Conservation (phyloP, 768 basidiomycete species). For the Amanita polypyramis region DNA sequence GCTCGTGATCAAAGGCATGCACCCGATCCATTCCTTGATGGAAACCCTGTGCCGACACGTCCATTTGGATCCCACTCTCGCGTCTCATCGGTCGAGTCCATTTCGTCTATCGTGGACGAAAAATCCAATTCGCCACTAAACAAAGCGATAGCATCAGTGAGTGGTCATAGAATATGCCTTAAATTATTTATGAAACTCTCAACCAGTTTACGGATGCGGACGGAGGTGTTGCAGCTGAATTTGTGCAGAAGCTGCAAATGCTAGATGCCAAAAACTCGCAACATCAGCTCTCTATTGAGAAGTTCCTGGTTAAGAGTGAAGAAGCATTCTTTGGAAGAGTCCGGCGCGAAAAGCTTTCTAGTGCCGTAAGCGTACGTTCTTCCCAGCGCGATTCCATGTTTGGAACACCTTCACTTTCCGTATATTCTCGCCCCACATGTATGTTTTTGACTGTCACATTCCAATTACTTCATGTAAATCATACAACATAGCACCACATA, state of each 20-base stretch:
- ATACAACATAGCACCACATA: conserved; percentile 33
- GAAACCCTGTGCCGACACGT: conserved; percentile 41
- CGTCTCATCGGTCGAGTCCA: conserved; percentile 81
- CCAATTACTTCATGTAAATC: background rate
- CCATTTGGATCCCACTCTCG: conserved; percentile 80
- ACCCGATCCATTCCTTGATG: conserved; percentile 83
- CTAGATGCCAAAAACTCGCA: conserved; percentile 84
- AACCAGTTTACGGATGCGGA: conserved; percentile 85
- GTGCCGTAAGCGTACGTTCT: conserved; percentile 69
- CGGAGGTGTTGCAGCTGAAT: conserved; percentile 83
- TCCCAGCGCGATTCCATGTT: conserved; percentile 75
- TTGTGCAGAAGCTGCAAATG: conserved; percentile 73
- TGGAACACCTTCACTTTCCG: conserved; percentile 58
- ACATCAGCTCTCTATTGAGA: conserved; percentile 85
- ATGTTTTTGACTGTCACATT: conserved; percentile 20
- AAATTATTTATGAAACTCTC: background rate
- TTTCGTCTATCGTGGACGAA: conserved; percentile 85
- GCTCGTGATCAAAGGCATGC: conserved; percentile 67
- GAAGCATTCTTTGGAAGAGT: conserved; percentile 89
- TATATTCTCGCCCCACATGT: conserved; percentile 73
- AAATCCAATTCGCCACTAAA: conserved; percentile 87
- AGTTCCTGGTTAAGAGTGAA: conserved; percentile 83
- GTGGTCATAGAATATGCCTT: conserved; percentile 12
- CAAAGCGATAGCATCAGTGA: conserved; percentile 82
- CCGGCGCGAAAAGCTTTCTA: conserved; percentile 77